Percentiles rank a stretch among this genome's conserved stretches.
Conservation (phyloP, 805 yeast species). For the Hemisphaericaspora nanyangensis region DNA sequence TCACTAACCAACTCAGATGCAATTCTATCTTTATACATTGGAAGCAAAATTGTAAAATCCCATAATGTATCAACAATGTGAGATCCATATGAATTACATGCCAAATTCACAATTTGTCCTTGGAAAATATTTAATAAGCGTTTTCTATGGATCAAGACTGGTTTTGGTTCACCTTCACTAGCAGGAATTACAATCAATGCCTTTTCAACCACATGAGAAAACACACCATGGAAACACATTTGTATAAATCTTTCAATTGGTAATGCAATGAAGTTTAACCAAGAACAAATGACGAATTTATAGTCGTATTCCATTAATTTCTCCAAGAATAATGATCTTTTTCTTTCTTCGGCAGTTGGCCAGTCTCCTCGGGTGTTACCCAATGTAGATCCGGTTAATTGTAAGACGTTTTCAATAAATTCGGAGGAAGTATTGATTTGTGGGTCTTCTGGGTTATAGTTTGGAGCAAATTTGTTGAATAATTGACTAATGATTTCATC, state of each 20-base stretch:
- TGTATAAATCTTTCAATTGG: conserved; percentile 60
- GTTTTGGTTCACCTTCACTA: conserved; percentile 34
- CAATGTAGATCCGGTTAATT: conserved; percentile 64
- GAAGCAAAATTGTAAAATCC: conserved; percentile 71
- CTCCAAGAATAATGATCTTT: conserved; percentile 72
- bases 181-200: conserved; percentile 43
- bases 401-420: conserved; percentile 65
- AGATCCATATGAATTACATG: conserved; percentile 87
- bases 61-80: conserved; percentile 85
- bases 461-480: conserved; percentile 40
- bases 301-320: conserved; percentile 67
- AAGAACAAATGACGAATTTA: conserved; percentile 51
- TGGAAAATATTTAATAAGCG: conserved; percentile 63
- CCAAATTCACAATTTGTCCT: conserved; percentile 51
- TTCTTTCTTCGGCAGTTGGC: conserved; percentile 89
- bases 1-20: conserved; percentile 62
- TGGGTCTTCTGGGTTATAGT: conserved; percentile 18
- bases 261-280: conserved; percentile 57
- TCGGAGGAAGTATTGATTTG: conserved; percentile 30
- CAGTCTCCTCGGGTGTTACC: conserved; percentile 83
- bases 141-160: conserved; percentile 55
- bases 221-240: conserved; percentile 86
- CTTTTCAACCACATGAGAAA: conserved; percentile 81
- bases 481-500: conserved; percentile 53
- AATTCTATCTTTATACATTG: conserved; percentile 81